Conservation (phyloP, 768 basidiomycete genomes). For the Pluteus cervinus region DNA sequence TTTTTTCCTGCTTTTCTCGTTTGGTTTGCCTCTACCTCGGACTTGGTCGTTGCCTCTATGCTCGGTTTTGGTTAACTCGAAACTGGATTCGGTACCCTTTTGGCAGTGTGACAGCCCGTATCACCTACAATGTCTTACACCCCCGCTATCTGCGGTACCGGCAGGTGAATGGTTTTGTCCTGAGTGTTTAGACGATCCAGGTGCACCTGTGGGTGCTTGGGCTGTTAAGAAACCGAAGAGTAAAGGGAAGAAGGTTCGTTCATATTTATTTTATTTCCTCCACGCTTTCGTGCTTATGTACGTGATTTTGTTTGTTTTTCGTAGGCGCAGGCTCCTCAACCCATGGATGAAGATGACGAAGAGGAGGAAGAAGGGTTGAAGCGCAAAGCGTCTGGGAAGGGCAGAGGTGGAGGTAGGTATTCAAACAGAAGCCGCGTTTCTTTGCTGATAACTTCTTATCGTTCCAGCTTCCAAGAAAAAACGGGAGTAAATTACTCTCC, state of each 20-base stretch:
- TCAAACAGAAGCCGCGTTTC: too few relatives aligned
- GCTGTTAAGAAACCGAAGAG: conserved; percentile 17
- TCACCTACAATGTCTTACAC: conserved; percentile 76
- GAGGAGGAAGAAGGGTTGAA: too few relatives aligned
- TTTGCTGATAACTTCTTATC: too few relatives aligned
- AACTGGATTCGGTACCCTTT: background rate
- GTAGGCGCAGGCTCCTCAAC: too few relatives aligned
- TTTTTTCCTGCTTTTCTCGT: conserved; percentile 1
- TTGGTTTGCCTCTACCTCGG: conserved; percentile 4
- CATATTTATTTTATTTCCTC: too few relatives aligned
- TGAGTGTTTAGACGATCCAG: conserved; percentile 56
- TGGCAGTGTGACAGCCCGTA: conserved; percentile 88
- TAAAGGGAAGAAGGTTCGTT: conserved; percentile 15
- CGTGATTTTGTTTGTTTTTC: too few relatives aligned
- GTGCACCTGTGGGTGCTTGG: conserved; percentile 42
- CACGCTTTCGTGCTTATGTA: too few relatives aligned
- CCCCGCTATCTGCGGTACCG: conserved; percentile 71
- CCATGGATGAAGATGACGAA: too few relatives aligned
- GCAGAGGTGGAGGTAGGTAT: too few relatives aligned
- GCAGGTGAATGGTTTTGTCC: conserved; percentile 94
- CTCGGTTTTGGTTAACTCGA: background rate
- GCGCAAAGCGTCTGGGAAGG: too few relatives aligned
- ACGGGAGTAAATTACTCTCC: too few relatives aligned
- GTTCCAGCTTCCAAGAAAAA: too few relatives aligned
- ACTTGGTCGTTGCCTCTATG: background rate